Base-by-base conservation (phyloP, 805 yeast species). In the Candida nemodendra region DNA sequence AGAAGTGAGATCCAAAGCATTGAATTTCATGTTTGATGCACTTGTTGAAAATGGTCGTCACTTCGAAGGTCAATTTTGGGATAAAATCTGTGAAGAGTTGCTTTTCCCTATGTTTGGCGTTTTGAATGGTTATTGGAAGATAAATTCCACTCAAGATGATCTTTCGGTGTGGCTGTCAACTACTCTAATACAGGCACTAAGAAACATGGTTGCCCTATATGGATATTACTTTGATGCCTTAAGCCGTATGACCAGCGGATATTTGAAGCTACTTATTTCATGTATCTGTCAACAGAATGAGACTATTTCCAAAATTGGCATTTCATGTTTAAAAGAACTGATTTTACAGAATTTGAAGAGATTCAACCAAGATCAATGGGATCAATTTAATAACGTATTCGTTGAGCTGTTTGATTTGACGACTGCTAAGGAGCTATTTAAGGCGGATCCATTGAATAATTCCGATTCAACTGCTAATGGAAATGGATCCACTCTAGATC, bases 281-380 rank as follows among this genome's bases (percentile, higher is more conserved):
- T 93, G 99, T 63, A 87, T 93, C 34, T 88, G 96, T 52, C 99
- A 93, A 61, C 96, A 90, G 52, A 91, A 93, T 59, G 99, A 93
- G 54, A 90, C 98, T 0, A 89, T 95, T 52, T 95, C 97, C 0
- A 74, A 95, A 52, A 91, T 91, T 48, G 99, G 99, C 23, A 76
- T 95, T 54, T 78, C 91, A 7, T 90, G 99, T 59, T 71, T 93
- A 41, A 83, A 84, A 49, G 84, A 81, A 47, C 69, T 93, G 44
- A 73, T 93, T 40, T 64, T 81, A n/a, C 84, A 84, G 46, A 95
- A 93, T 56, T 76, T 81, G 48, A 50, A 62, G 7, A 79, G 78
- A 51, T 87, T 93, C 55, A 58, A 63, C 15, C 70, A 65, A 9
- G 64, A 64, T 5, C 91, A 95, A 50, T 93, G 99, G 99, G 65